Evolutionary conservation across 805 yeast species (phyloP), one percentile per base, ranked within the genome.

Genomic region (Candida nanaspora): DNA sequence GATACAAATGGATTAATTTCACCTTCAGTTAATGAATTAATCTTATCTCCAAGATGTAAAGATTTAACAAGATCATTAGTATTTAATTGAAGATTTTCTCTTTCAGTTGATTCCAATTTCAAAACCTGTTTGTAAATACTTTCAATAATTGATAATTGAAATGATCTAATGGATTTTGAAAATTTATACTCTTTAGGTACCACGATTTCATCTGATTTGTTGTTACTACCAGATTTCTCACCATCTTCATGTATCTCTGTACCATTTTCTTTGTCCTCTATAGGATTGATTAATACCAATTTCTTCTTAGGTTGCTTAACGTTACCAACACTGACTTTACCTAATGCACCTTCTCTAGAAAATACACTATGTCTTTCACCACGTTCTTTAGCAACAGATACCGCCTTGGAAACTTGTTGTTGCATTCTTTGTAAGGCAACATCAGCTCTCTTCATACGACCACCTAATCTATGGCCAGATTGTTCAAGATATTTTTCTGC

Each of bases 401-500:
- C 97, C 14, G 98, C 98, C 55, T 85, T 86, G 56, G 88, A 94
- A 40, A 91, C 96, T 67, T 91, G 98, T 60, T 88, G 96, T 66
- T 91, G 97, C 96, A 93, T 86, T 70, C 97, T 81, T 68, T 86
- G 96, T 54, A 89, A 72, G 1, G 96, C 96, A 48, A 87, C 80
- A 61, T 86, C 95, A 8, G 89, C 91, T 59, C 91, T 72, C 63
- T 80, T 83, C 47, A 79, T 70, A 60, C 88, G 78, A 39, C 94
- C 94, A 52, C 95, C 95, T 42, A 86, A 68, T 63, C 93, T 77
- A 63, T 86, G 95, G 39, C 96, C 95, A 43, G 95, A 82, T 59
- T 84, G 94, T 55, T 86, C 93, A 57, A 88, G 68, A 55, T 89
- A 89, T 11, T 95, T 93, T 57, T 86, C 86, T 6, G 96, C 96